Conservation (phyloP, 164 flowering plant species). For the Pachysandra terminalis region DNA sequence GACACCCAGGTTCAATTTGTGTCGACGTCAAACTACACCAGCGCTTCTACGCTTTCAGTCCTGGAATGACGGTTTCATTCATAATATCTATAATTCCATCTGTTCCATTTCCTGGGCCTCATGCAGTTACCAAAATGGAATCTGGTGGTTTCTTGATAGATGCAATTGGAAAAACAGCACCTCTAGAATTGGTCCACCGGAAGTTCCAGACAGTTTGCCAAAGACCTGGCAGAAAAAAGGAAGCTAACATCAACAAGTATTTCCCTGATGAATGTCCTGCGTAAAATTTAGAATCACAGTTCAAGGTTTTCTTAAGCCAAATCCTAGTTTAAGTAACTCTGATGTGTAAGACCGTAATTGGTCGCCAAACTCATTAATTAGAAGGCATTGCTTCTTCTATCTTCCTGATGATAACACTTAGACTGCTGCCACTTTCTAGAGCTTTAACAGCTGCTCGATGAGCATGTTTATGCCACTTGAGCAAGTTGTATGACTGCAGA, state of each 20-base stretch:
- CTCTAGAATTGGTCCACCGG: no score
- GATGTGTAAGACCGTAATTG: not conserved
- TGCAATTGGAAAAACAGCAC: not conserved
- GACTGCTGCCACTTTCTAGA: slow-evolving; percentile 68
- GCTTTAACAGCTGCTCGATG: slow-evolving; percentile 85
- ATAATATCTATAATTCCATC: not conserved
- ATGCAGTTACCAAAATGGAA: not conserved
- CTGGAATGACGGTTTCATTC: not conserved
- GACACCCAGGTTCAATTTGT: no score
- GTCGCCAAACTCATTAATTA: slow-evolving; percentile 26
- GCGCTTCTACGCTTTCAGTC: not conserved
- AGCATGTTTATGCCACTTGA: slow-evolving; percentile 82
- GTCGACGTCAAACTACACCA: no score
- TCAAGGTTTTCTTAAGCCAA: not conserved
- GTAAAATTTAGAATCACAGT: not conserved
- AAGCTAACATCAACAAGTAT: no score
- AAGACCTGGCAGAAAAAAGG: no score
- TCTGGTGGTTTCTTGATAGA: not conserved
- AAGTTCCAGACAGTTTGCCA: not conserved
- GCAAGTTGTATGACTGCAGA: slow-evolving; percentile 85
- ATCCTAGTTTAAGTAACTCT: not conserved
- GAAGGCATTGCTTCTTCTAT: slow-evolving; percentile 80
- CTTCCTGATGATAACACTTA: slow-evolving; percentile 62
- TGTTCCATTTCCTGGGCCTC: not conserved
- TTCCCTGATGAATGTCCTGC: not conserved